A percentile compares a stretch with the other conserved stretches of the same genome.
Conservation (phyloP, 352 stramenopile species). For the Pythium phragmiticola region DNA sequence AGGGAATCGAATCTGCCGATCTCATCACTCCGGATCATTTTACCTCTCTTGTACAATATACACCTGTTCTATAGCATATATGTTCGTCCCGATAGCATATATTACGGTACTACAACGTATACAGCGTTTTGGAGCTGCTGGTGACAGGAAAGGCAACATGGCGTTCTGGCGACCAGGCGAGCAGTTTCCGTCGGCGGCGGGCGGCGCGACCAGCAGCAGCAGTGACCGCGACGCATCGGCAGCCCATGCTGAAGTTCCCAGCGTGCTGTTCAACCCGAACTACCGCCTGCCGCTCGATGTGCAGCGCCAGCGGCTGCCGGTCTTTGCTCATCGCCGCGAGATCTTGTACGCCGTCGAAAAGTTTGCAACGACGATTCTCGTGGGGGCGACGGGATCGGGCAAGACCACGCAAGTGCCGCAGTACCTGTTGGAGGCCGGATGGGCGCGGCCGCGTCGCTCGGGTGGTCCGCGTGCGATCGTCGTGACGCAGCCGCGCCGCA, state of each 20-base stretch:
- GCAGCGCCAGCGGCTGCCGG: slow-evolving; percentile 78
- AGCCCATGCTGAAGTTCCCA: slow-evolving; percentile 34
- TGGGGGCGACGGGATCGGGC: slow-evolving; percentile 91
- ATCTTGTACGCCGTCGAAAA: slow-evolving; percentile 91
- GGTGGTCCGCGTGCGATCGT: slow-evolving; percentile 53
- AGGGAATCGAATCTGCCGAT: slow-evolving; percentile 2
- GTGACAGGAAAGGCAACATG: slow-evolving; percentile 22
- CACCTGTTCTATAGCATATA: slow-evolving; percentile 7
- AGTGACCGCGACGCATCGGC: slow-evolving; percentile 18
- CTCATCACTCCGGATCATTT: not conserved
- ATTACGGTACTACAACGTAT: slow-evolving; percentile 11
- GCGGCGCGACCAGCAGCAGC: slow-evolving; percentile 13
- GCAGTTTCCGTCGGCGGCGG: slow-evolving; percentile 15
- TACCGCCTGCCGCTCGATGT: slow-evolving; percentile 49
- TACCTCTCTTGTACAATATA: slow-evolving; percentile 4
- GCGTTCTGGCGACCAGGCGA: slow-evolving; percentile 73
- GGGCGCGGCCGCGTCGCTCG: slow-evolving; percentile 35
- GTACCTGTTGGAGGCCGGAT: slow-evolving; percentile 91
- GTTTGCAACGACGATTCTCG: slow-evolving; percentile 87
- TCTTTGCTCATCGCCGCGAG: slow-evolving; percentile 85
- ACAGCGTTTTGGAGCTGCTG: not conserved
- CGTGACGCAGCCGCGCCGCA: slow-evolving; percentile 93
- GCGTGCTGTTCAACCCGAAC: slow-evolving; percentile 66
- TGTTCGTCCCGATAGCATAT: slow-evolving; percentile 11
- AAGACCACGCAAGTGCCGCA: slow-evolving; percentile 94